phyloP scores from a whole-genome alignment of 2,329 filamentous ascomycete genomes.

The Hypoxylon sp. region DNA sequence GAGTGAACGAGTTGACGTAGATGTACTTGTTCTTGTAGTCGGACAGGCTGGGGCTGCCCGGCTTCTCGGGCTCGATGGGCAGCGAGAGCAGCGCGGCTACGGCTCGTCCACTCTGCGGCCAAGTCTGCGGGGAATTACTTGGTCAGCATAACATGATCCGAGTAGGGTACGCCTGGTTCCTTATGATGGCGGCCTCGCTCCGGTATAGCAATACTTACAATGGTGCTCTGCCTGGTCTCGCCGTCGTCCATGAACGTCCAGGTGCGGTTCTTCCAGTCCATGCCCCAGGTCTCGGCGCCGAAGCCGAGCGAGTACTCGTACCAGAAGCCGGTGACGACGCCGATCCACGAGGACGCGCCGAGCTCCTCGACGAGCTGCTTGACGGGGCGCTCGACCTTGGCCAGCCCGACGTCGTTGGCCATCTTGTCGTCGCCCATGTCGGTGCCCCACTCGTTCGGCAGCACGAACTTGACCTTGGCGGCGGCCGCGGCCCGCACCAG shows the following conservation, averaged over 20 bases:
- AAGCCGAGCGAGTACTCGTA: conserved; percentile 60
- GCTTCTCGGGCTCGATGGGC: conserved; percentile 48
- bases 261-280: conserved; percentile 54
- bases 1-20: conserved; percentile 63
- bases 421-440: conserved; percentile 52
- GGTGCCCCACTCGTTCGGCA: conserved; percentile 60
- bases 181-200: no score
- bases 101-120: conserved; percentile 53
- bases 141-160: conserved; percentile 12
- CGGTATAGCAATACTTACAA: conserved; percentile 59
- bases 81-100: conserved; percentile 60
- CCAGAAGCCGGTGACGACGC: conserved; percentile 58
- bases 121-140: conserved; percentile 30
- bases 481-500: conserved; percentile 63
- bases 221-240: conserved; percentile 59
- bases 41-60: conserved; percentile 51
- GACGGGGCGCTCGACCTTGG: conserved; percentile 33
- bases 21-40: conserved; percentile 58
- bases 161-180: no score
- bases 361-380: conserved; percentile 51
- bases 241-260: conserved; percentile 65
- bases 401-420: conserved; percentile 44
- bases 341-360: conserved; percentile 54
- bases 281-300: conserved; percentile 53
- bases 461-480: conserved; percentile 62